A percentile compares a stretch with the other conserved stretches of the same genome.
Evolutionary conservation across 257 asterid genomes (phyloP).

Genomic region (Primulina tabacum): DNA sequence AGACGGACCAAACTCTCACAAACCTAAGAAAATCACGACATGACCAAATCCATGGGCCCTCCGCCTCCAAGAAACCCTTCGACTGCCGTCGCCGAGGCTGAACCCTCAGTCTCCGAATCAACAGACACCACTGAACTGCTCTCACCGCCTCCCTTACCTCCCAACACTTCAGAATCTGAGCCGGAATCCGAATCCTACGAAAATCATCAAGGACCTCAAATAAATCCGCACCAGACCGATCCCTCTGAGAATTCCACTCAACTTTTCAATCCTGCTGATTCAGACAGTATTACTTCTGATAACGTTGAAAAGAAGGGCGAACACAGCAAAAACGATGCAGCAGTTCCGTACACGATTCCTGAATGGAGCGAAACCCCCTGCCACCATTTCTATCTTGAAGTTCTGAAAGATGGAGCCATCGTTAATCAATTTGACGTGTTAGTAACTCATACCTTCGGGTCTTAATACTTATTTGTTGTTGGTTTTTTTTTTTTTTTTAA

Average conservation of each 20-base stretch:
- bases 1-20: too few relatives aligned
- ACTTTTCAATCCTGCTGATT: conserved; percentile 22
- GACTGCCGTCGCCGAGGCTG: conserved; percentile 29
- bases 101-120: conserved; percentile 37
- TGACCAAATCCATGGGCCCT: conserved; percentile 69
- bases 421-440: conserved; percentile 69
- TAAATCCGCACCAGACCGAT: conserved; percentile 23
- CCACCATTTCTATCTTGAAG: conserved; percentile 64
- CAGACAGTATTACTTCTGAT: conserved; percentile 11
- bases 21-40: conserved; percentile 3
- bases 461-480: not conserved
- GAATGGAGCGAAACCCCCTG: conserved; percentile 76
- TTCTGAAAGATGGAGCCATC: conserved; percentile 84
- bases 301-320: conserved; percentile 35
- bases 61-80: conserved; percentile 54
- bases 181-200: conserved; percentile 24
- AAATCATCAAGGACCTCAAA: conserved; percentile 24
- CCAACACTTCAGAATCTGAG: conserved; percentile 4
- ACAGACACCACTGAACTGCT: conserved; percentile 26
- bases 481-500: not conserved
- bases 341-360: conserved; percentile 75
- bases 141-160: conserved; percentile 31
- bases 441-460: conserved; percentile 25
- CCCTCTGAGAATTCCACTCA: conserved; percentile 18
- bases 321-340: conserved; percentile 29